Percentiles rank a stretch among this genome's conserved stretches.
Conservation (phyloP, 495 filamentous ascomycete genomes). For the Sporormia fimetaria region DNA sequence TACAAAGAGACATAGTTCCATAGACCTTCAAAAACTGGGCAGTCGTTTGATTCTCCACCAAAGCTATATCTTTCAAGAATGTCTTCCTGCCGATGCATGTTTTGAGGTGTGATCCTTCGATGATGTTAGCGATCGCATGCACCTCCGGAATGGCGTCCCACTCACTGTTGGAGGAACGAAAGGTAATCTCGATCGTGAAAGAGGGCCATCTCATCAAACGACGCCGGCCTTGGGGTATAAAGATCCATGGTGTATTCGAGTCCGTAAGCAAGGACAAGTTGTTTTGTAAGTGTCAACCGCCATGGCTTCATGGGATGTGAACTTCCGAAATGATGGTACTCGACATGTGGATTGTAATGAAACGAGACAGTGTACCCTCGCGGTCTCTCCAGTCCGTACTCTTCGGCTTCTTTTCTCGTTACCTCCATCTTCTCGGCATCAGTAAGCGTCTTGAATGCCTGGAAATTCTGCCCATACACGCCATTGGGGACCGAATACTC, state of each 20-base stretch:
- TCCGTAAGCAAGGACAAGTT: slow-evolving; percentile 84
- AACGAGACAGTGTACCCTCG: slow-evolving; percentile 75
- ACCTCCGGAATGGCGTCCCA: neutral
- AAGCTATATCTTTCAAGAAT: slow-evolving; percentile 56
- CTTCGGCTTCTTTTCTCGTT: slow-evolving; percentile 53
- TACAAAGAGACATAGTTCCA: slow-evolving; percentile 94
- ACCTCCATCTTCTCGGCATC: slow-evolving; percentile 49
- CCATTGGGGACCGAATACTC: slow-evolving; percentile 39
- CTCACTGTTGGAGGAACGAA: slow-evolving; percentile 61
- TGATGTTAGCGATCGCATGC: slow-evolving; percentile 2
- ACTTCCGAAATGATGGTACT: slow-evolving; percentile 89
- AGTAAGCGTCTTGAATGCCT: slow-evolving; percentile 32
- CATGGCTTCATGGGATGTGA: slow-evolving; percentile 98
- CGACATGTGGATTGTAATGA: slow-evolving; percentile 90
- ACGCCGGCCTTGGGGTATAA: slow-evolving; percentile 69
- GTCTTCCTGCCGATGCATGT: slow-evolving; percentile 30
- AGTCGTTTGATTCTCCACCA: slow-evolving; percentile 62
- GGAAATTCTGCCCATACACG: slow-evolving; percentile 8
- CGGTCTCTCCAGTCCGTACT: slow-evolving; percentile 64
- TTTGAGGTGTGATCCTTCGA: slow-evolving; percentile 37
- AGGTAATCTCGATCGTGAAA: slow-evolving; percentile 88
- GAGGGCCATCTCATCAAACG: slow-evolving; percentile 71
- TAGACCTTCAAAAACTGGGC: slow-evolving; percentile 90
- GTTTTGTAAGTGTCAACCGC: slow-evolving; percentile 89
- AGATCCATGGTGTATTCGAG: slow-evolving; percentile 94